phyloP scores from a whole-genome alignment of 768 basidiomycete species.

The Mycena crocata region DNA sequence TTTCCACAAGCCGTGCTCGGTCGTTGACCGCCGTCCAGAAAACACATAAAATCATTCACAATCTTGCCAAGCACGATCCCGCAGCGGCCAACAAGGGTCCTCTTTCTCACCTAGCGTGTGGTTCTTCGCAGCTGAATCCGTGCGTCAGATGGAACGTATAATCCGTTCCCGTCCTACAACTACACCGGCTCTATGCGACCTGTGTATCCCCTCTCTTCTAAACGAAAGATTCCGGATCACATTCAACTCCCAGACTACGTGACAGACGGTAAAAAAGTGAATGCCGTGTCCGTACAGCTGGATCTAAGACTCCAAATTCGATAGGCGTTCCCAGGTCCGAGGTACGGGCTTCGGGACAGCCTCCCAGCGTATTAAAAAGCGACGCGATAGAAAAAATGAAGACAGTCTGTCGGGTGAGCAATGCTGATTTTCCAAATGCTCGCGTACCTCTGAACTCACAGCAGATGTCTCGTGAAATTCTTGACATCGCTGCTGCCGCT shows the following conservation, averaged over 20 bases:
- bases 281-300: constrained; percentile 23
- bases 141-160: constrained; percentile 75
- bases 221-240: constrained; percentile 80
- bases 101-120: constrained; percentile 3
- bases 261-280: constrained; percentile 49
- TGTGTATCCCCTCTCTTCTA: constrained; percentile 87
- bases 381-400: constrained; percentile 94
- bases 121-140: background rate
- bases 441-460: constrained; percentile 6
- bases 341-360: constrained; percentile 65
- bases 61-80: constrained; percentile 57
- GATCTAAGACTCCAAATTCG: constrained; percentile 21
- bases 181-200: constrained; percentile 87
- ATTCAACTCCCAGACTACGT: constrained; percentile 94
- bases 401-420: constrained; percentile 82
- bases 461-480: constrained; percentile 91
- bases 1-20: constrained; percentile 5
- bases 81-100: constrained; percentile 21
- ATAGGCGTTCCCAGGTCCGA: constrained; percentile 73
- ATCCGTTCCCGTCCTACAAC: constrained; percentile 81
- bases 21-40: constrained; percentile 60
- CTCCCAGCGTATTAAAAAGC: constrained; percentile 70
- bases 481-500: constrained; percentile 90
- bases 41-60: constrained; percentile 84
- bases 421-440: background rate